Conservation (phyloP, 805 yeast species). For the Sungouiozyma ichnusensis region DNA sequence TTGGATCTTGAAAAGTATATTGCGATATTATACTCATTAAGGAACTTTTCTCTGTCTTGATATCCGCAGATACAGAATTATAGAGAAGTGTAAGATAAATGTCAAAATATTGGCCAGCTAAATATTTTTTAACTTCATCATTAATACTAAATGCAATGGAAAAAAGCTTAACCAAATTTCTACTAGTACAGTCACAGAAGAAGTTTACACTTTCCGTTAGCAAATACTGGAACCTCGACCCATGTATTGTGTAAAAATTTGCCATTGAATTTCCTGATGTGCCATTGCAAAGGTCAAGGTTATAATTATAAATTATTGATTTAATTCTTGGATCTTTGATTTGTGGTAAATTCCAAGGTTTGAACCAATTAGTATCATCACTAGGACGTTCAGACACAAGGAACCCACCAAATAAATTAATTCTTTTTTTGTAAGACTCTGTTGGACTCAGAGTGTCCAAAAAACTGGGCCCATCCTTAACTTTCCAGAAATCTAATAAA, state of each 20-base stretch:
- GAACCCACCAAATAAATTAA: constrained; percentile 23
- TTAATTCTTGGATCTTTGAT: constrained; percentile 8
- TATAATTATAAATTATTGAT: constrained; percentile 15
- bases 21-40: constrained; percentile 23
- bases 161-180: constrained; percentile 15
- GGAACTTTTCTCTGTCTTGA: constrained; percentile 14
- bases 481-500: constrained; percentile 17
- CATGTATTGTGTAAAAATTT: constrained; percentile 25
- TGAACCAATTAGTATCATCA: constrained; percentile 11
- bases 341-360: constrained; percentile 19
- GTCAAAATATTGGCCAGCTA: constrained; percentile 61
- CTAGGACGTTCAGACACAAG: constrained; percentile 15
- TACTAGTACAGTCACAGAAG: constrained; percentile 13
- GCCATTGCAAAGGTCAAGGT: constrained; percentile 14
- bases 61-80: constrained; percentile 20
- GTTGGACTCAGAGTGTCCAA: background rate
- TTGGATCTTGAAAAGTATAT: constrained; percentile 24
- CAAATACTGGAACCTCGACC: constrained; percentile 34
- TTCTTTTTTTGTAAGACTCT: constrained; percentile 6
- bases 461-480: constrained; percentile 6
- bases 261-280: constrained; percentile 7
- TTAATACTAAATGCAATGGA: constrained; percentile 16
- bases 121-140: constrained; percentile 45
- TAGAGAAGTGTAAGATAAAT: constrained; percentile 49
- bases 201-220: constrained; percentile 17